Conservation (phyloP, 2,329 filamentous ascomycete genomes). For the Sporothrix brunneoviolacea region DNA sequence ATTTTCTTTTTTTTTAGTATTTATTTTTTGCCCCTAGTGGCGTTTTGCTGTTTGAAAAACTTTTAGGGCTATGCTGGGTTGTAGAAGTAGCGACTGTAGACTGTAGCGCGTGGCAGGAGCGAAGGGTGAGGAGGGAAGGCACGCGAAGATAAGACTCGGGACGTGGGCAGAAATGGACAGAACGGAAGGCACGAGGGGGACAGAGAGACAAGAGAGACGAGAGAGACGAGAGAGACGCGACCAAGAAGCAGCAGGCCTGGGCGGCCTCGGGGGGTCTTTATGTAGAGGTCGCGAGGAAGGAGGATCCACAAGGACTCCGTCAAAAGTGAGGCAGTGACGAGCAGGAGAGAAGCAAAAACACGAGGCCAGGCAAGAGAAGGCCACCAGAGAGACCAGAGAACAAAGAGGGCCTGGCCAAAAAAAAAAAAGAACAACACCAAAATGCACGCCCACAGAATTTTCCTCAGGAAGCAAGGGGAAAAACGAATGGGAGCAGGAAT, state of each 20-base stretch:
- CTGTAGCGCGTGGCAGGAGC: conserved; percentile 3
- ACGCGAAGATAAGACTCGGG: conserved; percentile 5
- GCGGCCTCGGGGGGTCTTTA: not conserved
- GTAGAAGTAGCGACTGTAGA: conserved; percentile 12
- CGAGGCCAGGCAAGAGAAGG: not conserved
- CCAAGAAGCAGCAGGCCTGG: conserved; percentile 5
- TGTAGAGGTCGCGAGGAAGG: not conserved
- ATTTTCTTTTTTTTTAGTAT: conserved; percentile 12
- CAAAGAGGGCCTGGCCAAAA: not conserved
- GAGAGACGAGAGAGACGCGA: not conserved
- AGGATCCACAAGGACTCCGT: conserved; percentile 4
- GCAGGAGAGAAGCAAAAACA: not conserved
- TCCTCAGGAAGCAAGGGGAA: too few species aligned
- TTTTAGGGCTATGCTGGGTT: conserved; percentile 12
- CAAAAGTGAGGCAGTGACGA: not conserved
- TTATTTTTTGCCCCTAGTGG: conserved; percentile 15
- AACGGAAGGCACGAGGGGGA: not conserved
- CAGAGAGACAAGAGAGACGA: not conserved
- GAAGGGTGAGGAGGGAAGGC: conserved; percentile 5
- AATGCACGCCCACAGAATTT: not conserved
- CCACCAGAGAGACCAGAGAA: not conserved
- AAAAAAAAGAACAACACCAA: not conserved
- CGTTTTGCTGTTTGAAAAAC: conserved; percentile 7
- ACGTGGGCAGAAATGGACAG: not conserved
- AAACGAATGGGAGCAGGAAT: not conserved